Base-by-base conservation (phyloP, 148 eudicot species). In the Chenopodium album region DNA sequence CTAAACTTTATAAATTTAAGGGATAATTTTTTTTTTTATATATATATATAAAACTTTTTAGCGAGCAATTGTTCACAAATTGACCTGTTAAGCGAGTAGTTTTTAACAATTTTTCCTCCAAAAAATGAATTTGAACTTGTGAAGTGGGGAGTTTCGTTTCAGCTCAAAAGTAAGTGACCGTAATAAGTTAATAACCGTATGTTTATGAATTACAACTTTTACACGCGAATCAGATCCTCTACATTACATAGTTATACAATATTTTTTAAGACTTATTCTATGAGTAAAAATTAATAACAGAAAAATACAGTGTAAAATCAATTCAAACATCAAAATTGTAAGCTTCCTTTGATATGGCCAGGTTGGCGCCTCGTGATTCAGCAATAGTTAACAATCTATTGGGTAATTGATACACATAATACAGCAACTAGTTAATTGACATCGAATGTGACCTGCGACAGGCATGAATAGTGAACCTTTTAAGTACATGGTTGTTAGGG, bases 381-480 rank as follows among this genome's bases (percentile, higher is more conserved):
- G 67, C 75, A 68, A 29, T 54, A 31, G 44, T 78, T 81, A 32
- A 54, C 20, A 59, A 54, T 73, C 32, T 80, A 46, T 20, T 50
- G 34, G n/a, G 54, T 52, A 64, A 2, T 44, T 32, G 76, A 52
- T 69, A 76, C 68, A 76, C 80, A 56, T 56, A 44, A 68, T 82
- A 76, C 68, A 76, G 26, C 59, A 34, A 59, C 67, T 70, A 56
- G 19, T 32, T 75, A 7, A 69, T 26, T 16, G 47, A 37, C 59
- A 68, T 37, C 31, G 48, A 59, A 26, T 17, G 76, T 68, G 69
- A 82, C 76, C 84, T 82, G 84, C 76, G 34, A 69, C 54, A 26
- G 26, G 46, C 26, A 69, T 29, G 13, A 16, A 14, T 19, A 54
- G 13, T 7, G 26, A 20, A 19, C n/a, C 47, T 29, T 29, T 47